A percentile compares a stretch with the other conserved stretches of the same genome.
phyloP scores from a whole-genome alignment of 257 asterid genomes.

The Nyctanthes arbortristis region DNA sequence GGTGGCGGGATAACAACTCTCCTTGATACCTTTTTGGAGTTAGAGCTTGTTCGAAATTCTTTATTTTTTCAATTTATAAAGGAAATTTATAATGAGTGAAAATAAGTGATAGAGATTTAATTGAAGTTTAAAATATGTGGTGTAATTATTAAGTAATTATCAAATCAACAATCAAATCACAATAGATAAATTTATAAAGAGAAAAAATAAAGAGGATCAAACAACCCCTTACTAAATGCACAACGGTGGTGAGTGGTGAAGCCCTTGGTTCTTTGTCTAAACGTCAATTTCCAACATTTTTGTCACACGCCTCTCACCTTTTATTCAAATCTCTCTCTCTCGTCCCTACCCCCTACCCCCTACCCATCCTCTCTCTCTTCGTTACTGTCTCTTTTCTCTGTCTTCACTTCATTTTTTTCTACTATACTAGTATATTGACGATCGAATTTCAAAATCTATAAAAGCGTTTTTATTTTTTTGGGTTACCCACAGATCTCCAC shows the following conservation, averaged over 20 bases:
- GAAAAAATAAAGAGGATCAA: no score
- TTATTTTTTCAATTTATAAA: no score
- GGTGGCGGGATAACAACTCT: no score
- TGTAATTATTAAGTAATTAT: no score
- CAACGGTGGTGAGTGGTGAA: conserved; percentile 27
- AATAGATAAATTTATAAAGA: no score
- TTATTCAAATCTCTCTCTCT: conserved; percentile 5
- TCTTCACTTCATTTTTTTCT: no score
- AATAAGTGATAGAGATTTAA: no score
- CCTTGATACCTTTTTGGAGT: no score
- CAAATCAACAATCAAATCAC: no score
- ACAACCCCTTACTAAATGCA: neutral
- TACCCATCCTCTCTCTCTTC: neutral
- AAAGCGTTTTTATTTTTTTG: neutral
- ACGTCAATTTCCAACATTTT: neutral
- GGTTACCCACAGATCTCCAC: conserved; percentile 1
- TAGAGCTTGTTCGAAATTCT: no score
- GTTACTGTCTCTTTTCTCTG: neutral
- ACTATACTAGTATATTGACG: neutral
- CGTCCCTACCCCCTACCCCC: neutral
- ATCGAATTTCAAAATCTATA: conserved; percentile 24
- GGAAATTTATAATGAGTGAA: no score
- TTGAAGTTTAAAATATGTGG: no score
- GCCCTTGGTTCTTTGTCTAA: conserved; percentile 2
- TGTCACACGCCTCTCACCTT: neutral